Evolutionary conservation across 768 basidiomycete species (phyloP).

Genomic region (Amanita phalloides): DNA sequence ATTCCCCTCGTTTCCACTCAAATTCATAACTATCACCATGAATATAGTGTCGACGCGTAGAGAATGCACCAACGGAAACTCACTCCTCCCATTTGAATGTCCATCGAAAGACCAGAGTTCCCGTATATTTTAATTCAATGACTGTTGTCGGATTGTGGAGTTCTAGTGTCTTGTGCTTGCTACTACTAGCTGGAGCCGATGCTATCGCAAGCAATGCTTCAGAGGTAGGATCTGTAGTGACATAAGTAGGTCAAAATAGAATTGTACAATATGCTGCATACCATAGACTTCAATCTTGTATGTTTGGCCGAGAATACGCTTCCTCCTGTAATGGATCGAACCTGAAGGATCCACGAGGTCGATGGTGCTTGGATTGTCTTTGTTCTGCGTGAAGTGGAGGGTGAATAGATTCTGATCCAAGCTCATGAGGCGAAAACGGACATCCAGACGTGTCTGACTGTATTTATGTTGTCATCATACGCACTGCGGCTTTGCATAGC

Average conservation of each 20-base stretch:
- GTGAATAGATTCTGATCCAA: conserved; percentile 84
- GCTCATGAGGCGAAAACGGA: conserved; percentile 40
- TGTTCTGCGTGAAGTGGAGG: conserved; percentile 49
- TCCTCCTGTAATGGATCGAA: conserved; percentile 61
- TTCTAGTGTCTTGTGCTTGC: conserved; percentile 66
- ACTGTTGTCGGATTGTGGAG: conserved; percentile 62
- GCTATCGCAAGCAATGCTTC: conserved; percentile 63
- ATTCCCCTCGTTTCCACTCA: conserved; percentile 81
- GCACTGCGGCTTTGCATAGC: background rate
- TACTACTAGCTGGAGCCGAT: conserved; percentile 49
- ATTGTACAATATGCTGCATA: conserved; percentile 17
- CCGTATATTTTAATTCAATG: conserved; percentile 66
- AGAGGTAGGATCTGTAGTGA: conserved; percentile 52
- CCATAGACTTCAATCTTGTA: conserved; percentile 66
- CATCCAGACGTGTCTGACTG: background rate
- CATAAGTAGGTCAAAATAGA: background rate
- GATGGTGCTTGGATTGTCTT: conserved; percentile 47
- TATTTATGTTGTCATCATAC: background rate
- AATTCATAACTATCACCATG: conserved; percentile 52
- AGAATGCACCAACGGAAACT: conserved; percentile 18
- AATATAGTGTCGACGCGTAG: background rate
- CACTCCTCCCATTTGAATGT: conserved; percentile 76
- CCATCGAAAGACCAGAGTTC: conserved; percentile 69
- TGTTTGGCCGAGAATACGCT: conserved; percentile 37
- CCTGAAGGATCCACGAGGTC: conserved; percentile 64